A percentile compares a stretch with the other conserved stretches of the same genome.
These are phyloP conservation scores for Brassica carinata DNA, from an alignment of 345 rosid genomes.

Conservation along the genomic window DNA sequence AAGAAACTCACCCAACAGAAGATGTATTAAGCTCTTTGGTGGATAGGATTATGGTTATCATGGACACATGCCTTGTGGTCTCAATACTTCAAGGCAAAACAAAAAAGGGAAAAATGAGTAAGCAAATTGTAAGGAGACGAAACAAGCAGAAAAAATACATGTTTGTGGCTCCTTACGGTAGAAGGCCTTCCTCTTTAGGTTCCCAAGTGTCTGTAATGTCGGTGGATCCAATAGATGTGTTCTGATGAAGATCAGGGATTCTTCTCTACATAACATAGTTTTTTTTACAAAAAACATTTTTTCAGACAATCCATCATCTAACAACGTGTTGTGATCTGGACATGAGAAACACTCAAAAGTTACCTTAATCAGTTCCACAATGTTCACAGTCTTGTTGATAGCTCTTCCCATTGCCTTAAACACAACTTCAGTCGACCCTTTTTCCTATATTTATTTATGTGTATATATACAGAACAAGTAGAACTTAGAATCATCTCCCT, in stretches of 20 bases:
- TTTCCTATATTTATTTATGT: slow-evolving; percentile 44
- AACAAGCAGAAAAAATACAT: not conserved
- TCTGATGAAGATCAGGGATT: slow-evolving; percentile 79
- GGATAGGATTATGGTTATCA: slow-evolving; percentile 89
- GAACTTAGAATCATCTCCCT: too few species aligned
- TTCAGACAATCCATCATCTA: slow-evolving; percentile 14
- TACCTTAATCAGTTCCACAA: slow-evolving; percentile 72
- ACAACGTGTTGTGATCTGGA: not conserved
- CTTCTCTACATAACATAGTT: slow-evolving; percentile 56
- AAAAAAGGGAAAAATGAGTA: slow-evolving; percentile 7
- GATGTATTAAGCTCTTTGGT: slow-evolving; percentile 66
- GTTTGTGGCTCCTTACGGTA: slow-evolving; percentile 49
- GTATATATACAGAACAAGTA: not conserved
- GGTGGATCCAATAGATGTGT: slow-evolving; percentile 75
- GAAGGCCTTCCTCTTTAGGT: slow-evolving; percentile 83
- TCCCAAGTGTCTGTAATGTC: slow-evolving; percentile 88
- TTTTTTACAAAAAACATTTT: not conserved
- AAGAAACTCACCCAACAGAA: slow-evolving; percentile 72
- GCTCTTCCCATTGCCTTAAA: slow-evolving; percentile 89
- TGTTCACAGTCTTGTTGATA: slow-evolving; percentile 74
- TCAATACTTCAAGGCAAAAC: slow-evolving; percentile 58
- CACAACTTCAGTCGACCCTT: slow-evolving; percentile 61
- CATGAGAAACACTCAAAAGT: not conserved
- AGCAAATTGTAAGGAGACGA: not conserved
- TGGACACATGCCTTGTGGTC: slow-evolving; percentile 96